Evolutionary conservation across 768 basidiomycete species (phyloP).

Genomic region (Lentinula aciculospora): DNA sequence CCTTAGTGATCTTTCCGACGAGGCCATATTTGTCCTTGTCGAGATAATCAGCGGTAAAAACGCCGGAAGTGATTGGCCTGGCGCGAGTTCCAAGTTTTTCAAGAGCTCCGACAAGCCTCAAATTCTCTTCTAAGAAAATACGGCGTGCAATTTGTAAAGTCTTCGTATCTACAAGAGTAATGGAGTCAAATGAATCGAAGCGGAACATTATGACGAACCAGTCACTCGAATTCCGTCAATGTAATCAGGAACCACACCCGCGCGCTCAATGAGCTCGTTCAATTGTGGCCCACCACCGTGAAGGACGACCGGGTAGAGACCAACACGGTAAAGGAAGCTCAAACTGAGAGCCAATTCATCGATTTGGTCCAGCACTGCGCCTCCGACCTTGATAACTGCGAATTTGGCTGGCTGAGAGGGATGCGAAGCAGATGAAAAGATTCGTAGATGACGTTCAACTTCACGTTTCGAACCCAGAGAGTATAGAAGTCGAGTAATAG

Average conservation of each 20-base stretch:
- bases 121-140: constrained; percentile 96
- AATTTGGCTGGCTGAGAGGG: constrained; percentile 90
- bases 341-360: constrained; percentile 93
- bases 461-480: constrained; percentile 96
- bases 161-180: constrained; percentile 62
- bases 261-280: constrained; percentile 88
- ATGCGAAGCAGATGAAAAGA: constrained; percentile 93
- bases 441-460: constrained; percentile 96
- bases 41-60: constrained; percentile 96
- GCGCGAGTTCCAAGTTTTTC: constrained; percentile 95
- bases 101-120: constrained; percentile 88
- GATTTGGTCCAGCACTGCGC: constrained; percentile 87
- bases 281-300: constrained; percentile 96
- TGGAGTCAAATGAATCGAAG: constrained; percentile 2
- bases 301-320: constrained; percentile 95
- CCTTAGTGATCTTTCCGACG: constrained; percentile 90
- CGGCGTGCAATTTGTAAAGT: constrained; percentile 92
- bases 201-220: constrained; percentile 38
- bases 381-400: constrained; percentile 97
- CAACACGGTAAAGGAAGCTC: constrained; percentile 94
- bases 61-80: constrained; percentile 95
- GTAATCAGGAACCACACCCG: constrained; percentile 94
- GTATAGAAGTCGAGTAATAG: constrained; percentile 93
- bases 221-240: constrained; percentile 98
- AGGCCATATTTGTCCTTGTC: constrained; percentile 93